Evolutionary conservation across 2,329 filamentous ascomycete genomes (phyloP), one percentile per base, ranked within the genome.

Genomic region (Gnomoniopsis sp.): DNA sequence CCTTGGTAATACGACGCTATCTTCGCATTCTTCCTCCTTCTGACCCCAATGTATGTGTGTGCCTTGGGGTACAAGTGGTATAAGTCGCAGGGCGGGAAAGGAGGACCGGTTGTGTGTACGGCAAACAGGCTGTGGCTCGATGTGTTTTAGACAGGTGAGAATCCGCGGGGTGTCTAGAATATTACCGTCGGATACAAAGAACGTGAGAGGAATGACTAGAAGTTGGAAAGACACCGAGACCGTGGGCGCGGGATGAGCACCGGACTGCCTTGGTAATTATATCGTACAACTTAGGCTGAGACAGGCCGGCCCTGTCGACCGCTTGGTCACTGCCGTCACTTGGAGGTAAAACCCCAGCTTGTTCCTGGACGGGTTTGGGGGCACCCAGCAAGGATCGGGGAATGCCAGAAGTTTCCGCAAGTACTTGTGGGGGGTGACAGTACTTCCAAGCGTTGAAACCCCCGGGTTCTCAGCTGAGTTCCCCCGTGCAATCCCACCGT

Each of bases 261-360:
- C 34, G 38, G 54, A 50, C 49, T 22, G 23, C 34, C 19, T 38
- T 23, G 38, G 49, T 56, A 49, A 53, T 60, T 60, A 60, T 60
- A 60, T 54, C 22, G 43, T 48, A 58, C 55, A 53, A 54, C 41
- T 58, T 55, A 60, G 58, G 46, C 57, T 57, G 49, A 58, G 55
- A 60, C 55, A 55, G 57, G 58, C 50, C 58, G 58, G 53, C 38
- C 58, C 50, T 50, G 53, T 53, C 58, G 44, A 30, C 49, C 33
- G 47, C 34, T 36, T 49, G 53, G 53, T 56, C 58, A 48, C 51
- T 55, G 59, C 59, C 55, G 59, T 61, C 59, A 61, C 54, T 47
- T 51, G 7, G 44, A 50, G 43, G 58, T 50, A 54, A 43, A 55
- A 55, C 34, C 43, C 51, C 47, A 53, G 34, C 48, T 51, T 26